Evolutionary conservation across 2,329 filamentous ascomycete genomes (phyloP), one percentile per base, ranked within the genome.

Genomic region (Colletotrichum sojae): DNA sequence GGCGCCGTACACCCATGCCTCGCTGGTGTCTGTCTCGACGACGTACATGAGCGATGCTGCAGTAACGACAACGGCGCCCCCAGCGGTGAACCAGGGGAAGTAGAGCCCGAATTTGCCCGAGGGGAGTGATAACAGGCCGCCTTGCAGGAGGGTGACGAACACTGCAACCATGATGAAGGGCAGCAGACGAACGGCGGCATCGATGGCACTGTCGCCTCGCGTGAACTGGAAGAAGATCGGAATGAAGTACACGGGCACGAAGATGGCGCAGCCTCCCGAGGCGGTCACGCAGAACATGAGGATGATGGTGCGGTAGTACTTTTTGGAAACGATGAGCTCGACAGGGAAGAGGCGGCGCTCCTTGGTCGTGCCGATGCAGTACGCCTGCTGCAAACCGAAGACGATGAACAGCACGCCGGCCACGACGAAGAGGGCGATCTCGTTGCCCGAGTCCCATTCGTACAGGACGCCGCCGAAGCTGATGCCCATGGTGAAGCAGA

Each of bases 161-260:
- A 81, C 62, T 1, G 82, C 45, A 12, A 69, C 39, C 4, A 65
- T 13, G 51, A 85, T 80, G 58, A 83, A 78, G 0, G 83, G 82
- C 6, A 85, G 73, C 1, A 85, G 74, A 10, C 79, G 75, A 0
- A 83, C 78, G 0, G 75, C 82, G 10, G 83, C 78, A 15, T 80
- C 67, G 3, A 85, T 72, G 0, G 83, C 76, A 0, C 71, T 75
- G 1, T 85, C 84, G 6, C 79, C 79, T 2, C 76, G 76, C 3
- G 79, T 79, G 72, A 86, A 87, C 68, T 84, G 81, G 75, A 87
- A 87, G 75, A 80, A 86, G 6, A 87, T 74, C 0, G 85, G 84
- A 16, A 86, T 81, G 72, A 83, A 86, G 74, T 86, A 87, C 22
- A 83, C 73, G 27, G 72, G 67, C 5, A 77, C 65, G 51, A 73